Conservation (phyloP, 2,329 filamentous ascomycete species). For the Furcasterigmium furcatum region DNA sequence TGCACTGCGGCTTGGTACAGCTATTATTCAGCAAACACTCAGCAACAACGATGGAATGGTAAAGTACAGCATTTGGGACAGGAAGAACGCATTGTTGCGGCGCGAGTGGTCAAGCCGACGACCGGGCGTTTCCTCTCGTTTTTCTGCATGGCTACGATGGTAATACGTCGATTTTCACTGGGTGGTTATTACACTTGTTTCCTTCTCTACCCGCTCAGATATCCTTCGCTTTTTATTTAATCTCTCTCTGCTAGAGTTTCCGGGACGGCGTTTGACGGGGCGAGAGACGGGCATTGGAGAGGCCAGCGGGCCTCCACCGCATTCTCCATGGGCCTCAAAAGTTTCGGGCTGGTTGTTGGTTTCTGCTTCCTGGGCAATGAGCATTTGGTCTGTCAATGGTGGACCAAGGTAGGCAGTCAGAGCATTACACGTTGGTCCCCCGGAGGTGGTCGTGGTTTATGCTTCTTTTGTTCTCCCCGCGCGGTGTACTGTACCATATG, state of each 20-base stretch:
- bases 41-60: slow-evolving; percentile 14
- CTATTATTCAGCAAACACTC: slow-evolving; percentile 5
- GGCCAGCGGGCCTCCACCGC: no score
- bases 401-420: no score
- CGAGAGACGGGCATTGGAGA: neutral
- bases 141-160: slow-evolving; percentile 6
- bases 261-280: neutral
- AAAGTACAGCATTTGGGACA: slow-evolving; percentile 4
- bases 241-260: slow-evolving; percentile 1
- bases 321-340: no score
- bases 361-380: no score
- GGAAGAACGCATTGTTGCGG: slow-evolving; percentile 1
- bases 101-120: slow-evolving; percentile 5
- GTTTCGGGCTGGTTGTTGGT: no score
- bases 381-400: no score
- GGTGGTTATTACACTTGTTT: neutral
- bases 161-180: slow-evolving; percentile 11
- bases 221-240: slow-evolving; percentile 1
- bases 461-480: no score
- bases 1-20: no score
- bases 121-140: slow-evolving; percentile 15
- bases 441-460: no score
- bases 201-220: neutral
- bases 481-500: no score
- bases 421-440: no score